Evolutionary conservation across 306 rosid species (phyloP).

Genomic region (Cicer yamashitae): DNA sequence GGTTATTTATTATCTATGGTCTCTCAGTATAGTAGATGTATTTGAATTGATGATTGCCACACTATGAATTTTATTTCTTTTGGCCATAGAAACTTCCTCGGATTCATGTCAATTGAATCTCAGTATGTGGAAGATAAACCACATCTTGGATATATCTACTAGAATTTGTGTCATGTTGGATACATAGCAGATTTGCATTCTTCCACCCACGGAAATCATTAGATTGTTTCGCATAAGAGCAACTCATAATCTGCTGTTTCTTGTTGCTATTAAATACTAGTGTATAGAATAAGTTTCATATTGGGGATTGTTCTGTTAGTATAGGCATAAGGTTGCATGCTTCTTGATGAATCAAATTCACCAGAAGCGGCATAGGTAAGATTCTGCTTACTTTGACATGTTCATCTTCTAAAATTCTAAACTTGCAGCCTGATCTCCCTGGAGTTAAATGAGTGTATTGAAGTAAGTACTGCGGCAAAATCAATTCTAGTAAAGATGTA

Average conservation of each 20-base stretch:
- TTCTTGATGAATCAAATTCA: neutral
- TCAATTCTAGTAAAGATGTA: neutral
- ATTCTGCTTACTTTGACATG: conserved; percentile 5
- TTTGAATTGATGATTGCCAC: neutral
- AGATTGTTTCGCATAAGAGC: neutral
- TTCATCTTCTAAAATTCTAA: neutral
- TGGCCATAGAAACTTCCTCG: neutral
- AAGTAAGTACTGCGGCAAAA: neutral
- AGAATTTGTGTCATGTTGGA: conserved; percentile 3
- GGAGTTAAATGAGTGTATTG: neutral
- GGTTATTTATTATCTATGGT: neutral
- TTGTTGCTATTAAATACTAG: neutral
- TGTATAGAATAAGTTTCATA: neutral
- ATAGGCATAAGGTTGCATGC: neutral
- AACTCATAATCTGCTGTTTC: neutral
- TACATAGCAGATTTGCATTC: neutral
- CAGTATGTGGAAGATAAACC: neutral
- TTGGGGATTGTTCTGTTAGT: neutral
- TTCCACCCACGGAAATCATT: neutral
- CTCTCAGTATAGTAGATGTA: neutral
- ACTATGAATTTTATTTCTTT: neutral
- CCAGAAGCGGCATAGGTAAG: neutral
- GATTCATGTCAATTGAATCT: neutral
- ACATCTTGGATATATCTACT: conserved; percentile 15
- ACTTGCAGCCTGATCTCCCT: neutral